A percentile compares a stretch with the other conserved stretches of the same genome.
Conservation (phyloP, 2,329 filamentous ascomycete genomes). For the Alternaria triticimaculans region DNA sequence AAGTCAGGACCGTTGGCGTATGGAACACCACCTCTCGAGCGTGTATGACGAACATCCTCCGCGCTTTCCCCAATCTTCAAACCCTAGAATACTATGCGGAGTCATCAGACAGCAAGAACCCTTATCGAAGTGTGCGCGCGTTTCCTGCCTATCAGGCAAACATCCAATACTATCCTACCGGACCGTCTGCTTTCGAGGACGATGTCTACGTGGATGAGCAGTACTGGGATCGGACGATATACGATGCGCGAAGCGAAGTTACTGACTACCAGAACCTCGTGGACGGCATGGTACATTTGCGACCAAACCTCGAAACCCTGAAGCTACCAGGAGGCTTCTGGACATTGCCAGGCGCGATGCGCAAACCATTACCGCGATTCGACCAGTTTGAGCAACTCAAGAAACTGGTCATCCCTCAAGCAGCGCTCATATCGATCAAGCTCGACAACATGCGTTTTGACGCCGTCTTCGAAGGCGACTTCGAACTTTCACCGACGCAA, state of each 20-base stretch:
- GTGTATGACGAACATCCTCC: conserved; percentile 9
- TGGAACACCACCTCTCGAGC: conserved; percentile 4
- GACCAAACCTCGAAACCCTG: conserved; percentile 8
- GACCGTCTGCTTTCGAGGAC: neutral
- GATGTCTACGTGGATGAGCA: neutral
- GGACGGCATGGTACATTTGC: conserved; percentile 12
- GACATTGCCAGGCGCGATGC: conserved; percentile 19
- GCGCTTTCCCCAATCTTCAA: conserved; percentile 4
- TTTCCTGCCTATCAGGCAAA: conserved; percentile 23
- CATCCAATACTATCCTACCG: conserved; percentile 18
- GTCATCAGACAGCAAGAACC: conserved; percentile 16
- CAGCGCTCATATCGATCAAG: conserved; percentile 20
- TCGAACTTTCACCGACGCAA: conserved; percentile 10
- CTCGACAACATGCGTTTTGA: conserved; percentile 22
- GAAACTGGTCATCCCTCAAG: conserved; percentile 15
- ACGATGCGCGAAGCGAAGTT: conserved; percentile 21
- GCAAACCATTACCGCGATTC: conserved; percentile 22
- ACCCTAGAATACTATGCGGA: conserved; percentile 21
- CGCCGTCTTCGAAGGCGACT: conserved; percentile 10
- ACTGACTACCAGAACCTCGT: conserved; percentile 22
- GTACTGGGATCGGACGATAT: conserved; percentile 13
- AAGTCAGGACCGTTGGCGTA: conserved; percentile 14
- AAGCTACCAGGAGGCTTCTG: conserved; percentile 23
- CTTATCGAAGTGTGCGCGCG: conserved; percentile 13
- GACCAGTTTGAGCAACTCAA: conserved; percentile 8